Evolutionary conservation across 129 eudicot species (phyloP).

Genomic region (Artemisia argyi): DNA sequence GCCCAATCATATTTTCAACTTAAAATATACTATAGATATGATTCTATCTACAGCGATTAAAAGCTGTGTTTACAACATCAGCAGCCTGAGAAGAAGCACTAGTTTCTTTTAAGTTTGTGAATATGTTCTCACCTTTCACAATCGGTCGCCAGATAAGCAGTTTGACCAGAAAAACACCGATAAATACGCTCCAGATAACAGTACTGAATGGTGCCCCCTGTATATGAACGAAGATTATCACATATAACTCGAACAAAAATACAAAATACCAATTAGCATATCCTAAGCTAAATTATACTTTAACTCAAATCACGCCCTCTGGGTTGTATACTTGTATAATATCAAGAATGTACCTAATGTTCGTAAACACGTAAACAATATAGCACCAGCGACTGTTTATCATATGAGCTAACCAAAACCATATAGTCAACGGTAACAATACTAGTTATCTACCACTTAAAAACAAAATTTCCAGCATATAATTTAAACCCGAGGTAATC

Average conservation of each 20-base stretch:
- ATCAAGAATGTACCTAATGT: too few species aligned
- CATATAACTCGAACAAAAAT: background rate
- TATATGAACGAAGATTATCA: background rate
- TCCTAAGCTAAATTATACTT: background rate
- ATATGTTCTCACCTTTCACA: conserved; percentile 43
- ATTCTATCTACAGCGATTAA: background rate
- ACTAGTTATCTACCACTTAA: too few species aligned
- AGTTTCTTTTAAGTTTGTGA: background rate
- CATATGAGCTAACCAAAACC: too few species aligned
- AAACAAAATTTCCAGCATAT: too few species aligned
- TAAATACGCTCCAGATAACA: conserved; percentile 35
- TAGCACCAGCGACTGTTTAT: too few species aligned
- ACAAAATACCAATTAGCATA: background rate
- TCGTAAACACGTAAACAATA: too few species aligned
- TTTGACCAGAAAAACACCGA: conserved; percentile 33
- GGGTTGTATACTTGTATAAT: background rate
- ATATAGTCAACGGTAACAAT: too few species aligned
- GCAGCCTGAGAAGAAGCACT: background rate
- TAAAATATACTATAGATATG: background rate
- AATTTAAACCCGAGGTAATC: too few species aligned
- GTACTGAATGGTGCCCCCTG: conserved; percentile 35
- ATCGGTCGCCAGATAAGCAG: conserved; percentile 38
- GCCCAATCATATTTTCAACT: background rate
- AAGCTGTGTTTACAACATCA: background rate
- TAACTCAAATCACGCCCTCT: background rate